Base-by-base conservation (phyloP, 192 early-diverging fungal species). In the Lobosporangium transversale region DNA sequence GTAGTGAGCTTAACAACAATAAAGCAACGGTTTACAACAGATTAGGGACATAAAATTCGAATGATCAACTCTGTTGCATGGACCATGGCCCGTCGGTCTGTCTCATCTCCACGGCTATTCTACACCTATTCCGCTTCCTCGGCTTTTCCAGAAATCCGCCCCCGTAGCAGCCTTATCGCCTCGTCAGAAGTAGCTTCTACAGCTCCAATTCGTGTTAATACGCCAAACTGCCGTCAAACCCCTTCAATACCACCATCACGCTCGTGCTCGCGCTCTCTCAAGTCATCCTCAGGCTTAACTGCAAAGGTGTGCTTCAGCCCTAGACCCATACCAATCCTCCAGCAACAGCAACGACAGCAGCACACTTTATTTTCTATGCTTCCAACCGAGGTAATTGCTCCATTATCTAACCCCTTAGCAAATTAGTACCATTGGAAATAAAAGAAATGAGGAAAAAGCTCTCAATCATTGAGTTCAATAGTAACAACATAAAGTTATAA, bases 21-120 rank as follows among this genome's bases (percentile, higher is more conserved):
- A n/a, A n/a, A n/a, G n/a, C n/a, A n/a, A n/a, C n/a, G n/a, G n/a
- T n/a, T n/a, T n/a, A n/a, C n/a, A n/a, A n/a, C n/a, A n/a, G n/a
- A n/a, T n/a, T n/a, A n/a, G n/a, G n/a, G n/a, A n/a, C n/a, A n/a
- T n/a, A n/a, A n/a, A n/a, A n/a, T n/a, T n/a, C n/a, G n/a, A n/a
- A n/a, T n/a, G n/a, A n/a, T n/a, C n/a, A n/a, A n/a, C n/a, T n/a
- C n/a, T n/a, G n/a, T n/a, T 42, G 60, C 60, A 7, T 53, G 48
- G 49, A 37, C 49, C 60, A 62, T 24, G 40, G 27, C 58, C 10
- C 23, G 35, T 29, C 40, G 36, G 50, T 47, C 49, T 49, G 24
- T 12, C 20, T 48, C 26, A 29, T 24, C 60, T 17, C 32, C 31
- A 2, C 48, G 60, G 37, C 37, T 14, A 14, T 14, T 14, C 7